Base-by-base conservation (phyloP, 768 basidiomycete species). In the Thelephora aurantiotincta region DNA sequence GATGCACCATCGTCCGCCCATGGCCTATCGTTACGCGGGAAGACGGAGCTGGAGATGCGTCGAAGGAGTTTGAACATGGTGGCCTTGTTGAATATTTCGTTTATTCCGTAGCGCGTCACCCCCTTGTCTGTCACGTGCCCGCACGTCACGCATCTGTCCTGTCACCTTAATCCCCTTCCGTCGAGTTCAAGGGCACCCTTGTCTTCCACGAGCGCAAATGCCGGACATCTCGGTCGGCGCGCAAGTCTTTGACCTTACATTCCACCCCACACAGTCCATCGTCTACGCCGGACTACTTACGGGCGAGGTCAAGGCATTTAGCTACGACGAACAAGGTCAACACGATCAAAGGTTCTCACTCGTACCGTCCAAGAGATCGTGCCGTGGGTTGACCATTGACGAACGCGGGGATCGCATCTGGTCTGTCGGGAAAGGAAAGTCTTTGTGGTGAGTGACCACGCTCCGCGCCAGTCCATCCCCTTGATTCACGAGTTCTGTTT, bases 231-330 rank as follows among this genome's bases (percentile, higher is more conserved):
- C 72, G 18, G 71, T 82, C 41, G 78, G 77, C 43, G 75, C 78
- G 6, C 86, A 94, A 62, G 77, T 92, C 23, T 96, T 94, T 64
- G 93, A 94, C 67, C 67, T 96, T 36, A 75, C 73, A 1, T 97
- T 96, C 57, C 90, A 94, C 56, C 91, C 93, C 0, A 70, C 68
- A 4, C 57, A 73, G 43, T 65, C 79, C 1, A 70, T 78, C n/a
- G 75, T 92, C 3, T 92, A 84, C 62, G 69, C 77, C 0, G 84
- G 77, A 4, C 77, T 94, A 2, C 68, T 97, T 13, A 82, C 85
- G 0, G 93, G 93, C 9, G 72, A 84, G 43, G 68, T 96, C 55
- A 87, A 83, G 51, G 87, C 87, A 0, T 91, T 82, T 60, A 59
- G 70, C 3, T 96, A 92, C 60, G 77, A 83, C 57, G 79, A 82